phyloP scores from a whole-genome alignment of 176 grass and related monocot genomes.

The Oryza coarctata region DNA sequence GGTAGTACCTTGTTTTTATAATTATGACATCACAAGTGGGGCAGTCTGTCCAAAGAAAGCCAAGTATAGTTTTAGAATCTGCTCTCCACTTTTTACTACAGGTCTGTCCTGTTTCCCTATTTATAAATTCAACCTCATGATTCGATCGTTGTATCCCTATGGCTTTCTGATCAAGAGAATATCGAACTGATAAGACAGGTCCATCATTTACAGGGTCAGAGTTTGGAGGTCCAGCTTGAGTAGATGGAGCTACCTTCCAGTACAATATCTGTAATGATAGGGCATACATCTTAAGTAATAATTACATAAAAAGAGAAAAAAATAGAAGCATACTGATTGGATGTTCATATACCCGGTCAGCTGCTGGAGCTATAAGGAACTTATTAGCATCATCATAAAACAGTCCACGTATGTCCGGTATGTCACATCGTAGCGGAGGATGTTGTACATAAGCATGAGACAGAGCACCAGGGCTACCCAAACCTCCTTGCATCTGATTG shows the following conservation, averaged over 20 bases:
- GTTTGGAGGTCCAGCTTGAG: constrained; percentile 67
- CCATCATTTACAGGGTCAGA: constrained; percentile 86
- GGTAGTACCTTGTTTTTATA: constrained; percentile 80
- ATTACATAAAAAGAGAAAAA: neutral
- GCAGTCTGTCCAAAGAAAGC: constrained; percentile 97
- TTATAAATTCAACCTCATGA: constrained; percentile 76
- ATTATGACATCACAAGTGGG: constrained; percentile 90
- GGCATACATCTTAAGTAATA: neutral
- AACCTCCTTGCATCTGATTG: constrained; percentile 58
- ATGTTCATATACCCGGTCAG: constrained; percentile 67
- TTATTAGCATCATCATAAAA: constrained; percentile 94
- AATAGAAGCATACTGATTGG: neutral
- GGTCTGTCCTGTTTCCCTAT: constrained; percentile 71
- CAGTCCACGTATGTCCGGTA: constrained; percentile 77
- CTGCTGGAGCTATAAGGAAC: constrained; percentile 80
- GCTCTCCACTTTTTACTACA: constrained; percentile 68
- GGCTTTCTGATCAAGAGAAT: constrained; percentile 75
- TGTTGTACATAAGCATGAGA: constrained; percentile 91
- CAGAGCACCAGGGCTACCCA: constrained; percentile 57
- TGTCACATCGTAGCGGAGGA: constrained; percentile 81
- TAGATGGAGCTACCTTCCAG: constrained; percentile 67
- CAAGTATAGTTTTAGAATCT: constrained; percentile 88
- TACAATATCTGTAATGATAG: constrained; percentile 72
- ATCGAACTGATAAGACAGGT: constrained; percentile 78
- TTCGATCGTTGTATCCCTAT: constrained; percentile 85